Conservation (phyloP, 768 basidiomycete species). For the Hydnum rufescens region DNA sequence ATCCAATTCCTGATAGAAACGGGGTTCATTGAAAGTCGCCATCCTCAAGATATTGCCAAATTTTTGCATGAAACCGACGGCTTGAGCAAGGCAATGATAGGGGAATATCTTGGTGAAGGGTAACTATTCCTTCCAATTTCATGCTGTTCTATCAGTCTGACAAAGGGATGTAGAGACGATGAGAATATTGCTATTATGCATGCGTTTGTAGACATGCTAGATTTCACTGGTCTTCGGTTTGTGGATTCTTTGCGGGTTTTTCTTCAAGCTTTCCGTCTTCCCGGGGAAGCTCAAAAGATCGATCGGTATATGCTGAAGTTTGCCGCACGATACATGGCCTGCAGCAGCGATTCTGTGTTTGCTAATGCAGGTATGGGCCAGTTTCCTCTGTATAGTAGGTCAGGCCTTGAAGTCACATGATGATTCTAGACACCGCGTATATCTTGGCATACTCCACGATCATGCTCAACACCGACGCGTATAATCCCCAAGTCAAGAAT, state of each 20-base stretch:
- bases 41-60: slow-evolving; percentile 58
- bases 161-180: slow-evolving; percentile 40
- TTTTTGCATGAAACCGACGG: slow-evolving; percentile 85
- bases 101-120: slow-evolving; percentile 97
- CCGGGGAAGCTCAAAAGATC: slow-evolving; percentile 95
- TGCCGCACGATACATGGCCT: slow-evolving; percentile 86
- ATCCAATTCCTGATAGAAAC: slow-evolving; percentile 72
- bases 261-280: slow-evolving; percentile 88
- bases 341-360: slow-evolving; percentile 67
- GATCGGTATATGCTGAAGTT: slow-evolving; percentile 99
- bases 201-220: slow-evolving; percentile 83
- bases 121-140: slow-evolving; percentile 22
- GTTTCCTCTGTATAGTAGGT: neutral
- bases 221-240: slow-evolving; percentile 65
- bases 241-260: slow-evolving; percentile 80
- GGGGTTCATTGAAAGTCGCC: slow-evolving; percentile 59
- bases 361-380: slow-evolving; percentile 68
- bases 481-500: slow-evolving; percentile 84
- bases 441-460: slow-evolving; percentile 90
- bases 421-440: slow-evolving; percentile 61
- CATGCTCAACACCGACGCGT: slow-evolving; percentile 91
- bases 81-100: slow-evolving; percentile 86
- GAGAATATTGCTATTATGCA: slow-evolving; percentile 90
- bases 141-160: neutral
- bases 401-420: neutral